Base-by-base conservation (phyloP, 1,284 basidiomycete species). In the Malassezia japonica region DNA sequence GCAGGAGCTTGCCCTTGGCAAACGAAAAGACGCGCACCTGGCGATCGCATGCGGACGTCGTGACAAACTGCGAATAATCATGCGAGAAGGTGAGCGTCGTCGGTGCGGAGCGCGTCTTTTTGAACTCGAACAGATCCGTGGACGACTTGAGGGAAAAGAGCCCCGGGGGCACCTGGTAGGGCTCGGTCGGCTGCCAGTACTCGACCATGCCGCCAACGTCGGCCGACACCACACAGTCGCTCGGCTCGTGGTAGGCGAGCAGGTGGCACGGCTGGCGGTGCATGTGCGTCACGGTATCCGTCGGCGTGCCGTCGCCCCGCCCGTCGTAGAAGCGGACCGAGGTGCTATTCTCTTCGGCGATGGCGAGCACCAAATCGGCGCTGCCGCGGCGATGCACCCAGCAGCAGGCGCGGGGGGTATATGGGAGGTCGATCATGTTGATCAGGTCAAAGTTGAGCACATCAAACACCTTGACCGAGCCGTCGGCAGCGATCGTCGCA, bases 361-460 rank as follows among this genome's bases (percentile, higher is more conserved):
- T 79, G 28, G 92, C 94, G 3, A 99, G 79, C 10, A 98, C 72
- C 16, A 84, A 82, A 67, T 88, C 85, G 0, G 86, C 89, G 60
- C 91, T 83, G 29, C 90, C 89, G 18, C 84, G 80, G 49, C 78
- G 79, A 52, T 64, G 57, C 50, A 64, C 12, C 56, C 57, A 6
- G 28, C 27, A n/a, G n/a, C 28, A 70, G 81, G 50, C 64, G 6
- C 62, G 46, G 5, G 92, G 92, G 15, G 78, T 81, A 69, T 82
- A 95, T 0, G 80, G 83, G 43, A 99, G 77, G 66, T 88, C 87
- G 57, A 99, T 80, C 76, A 96, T 96, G 74, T 96, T 98, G 73
- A 98, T 98, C 86, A 98, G 94, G 88, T 88, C 89, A 73, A 94
- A 94, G 75, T 96, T 96, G 61, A 94, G 80, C 1, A 98, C 89